Base-by-base conservation (phyloP, 805 yeast species). In the Sugiyamaella qingdaonensis region DNA sequence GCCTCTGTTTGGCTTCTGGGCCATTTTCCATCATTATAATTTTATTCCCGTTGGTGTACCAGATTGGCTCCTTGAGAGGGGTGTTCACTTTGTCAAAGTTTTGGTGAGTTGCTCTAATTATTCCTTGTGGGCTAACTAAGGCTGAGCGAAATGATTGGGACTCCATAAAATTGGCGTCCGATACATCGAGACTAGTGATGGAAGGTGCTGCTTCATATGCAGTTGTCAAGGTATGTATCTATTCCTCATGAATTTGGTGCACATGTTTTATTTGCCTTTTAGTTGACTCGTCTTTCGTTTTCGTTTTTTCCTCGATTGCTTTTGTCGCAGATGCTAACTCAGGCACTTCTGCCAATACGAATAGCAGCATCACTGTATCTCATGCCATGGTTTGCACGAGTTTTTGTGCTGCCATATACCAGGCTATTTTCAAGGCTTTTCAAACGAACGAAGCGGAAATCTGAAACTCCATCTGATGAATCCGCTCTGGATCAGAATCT, bases 141-240 rank as follows among this genome's bases (percentile, higher is more conserved):
- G 68, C 67, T 2, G 65, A 64, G 31, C 57, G 67, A 21, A 64
- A 69, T 49, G 54, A 54, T 39, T 69, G 72, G 72, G 45, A 54
- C 10, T 24, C 54, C 29, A 36, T 65, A 54, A 29, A 68, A 59
- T 68, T 75, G 41, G 61, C 82, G 13, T 75, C 73, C 41, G 82
- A 80, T 34, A 80, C 82, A 57, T 73, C 84, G 46, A 72, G 73
- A 48, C 64, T 84, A 27, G 69, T 87, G 4, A 65, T 82, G 58
- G 87, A 86, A 58, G 95, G 95, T 9, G 90, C 91, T 0, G 76
- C 85, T 24, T 82, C 95, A 0, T 88, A 82, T 61, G 85, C 84
- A 3, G 68, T 84, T 2, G 88, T 86, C 10, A 87, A 87, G 61
- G 61, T 74, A 39, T n/a, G 43, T 16, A 14, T 11, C 14, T 19